Conservation (phyloP, 2,329 filamentous ascomycete genomes). For the Daldinia sp. region DNA sequence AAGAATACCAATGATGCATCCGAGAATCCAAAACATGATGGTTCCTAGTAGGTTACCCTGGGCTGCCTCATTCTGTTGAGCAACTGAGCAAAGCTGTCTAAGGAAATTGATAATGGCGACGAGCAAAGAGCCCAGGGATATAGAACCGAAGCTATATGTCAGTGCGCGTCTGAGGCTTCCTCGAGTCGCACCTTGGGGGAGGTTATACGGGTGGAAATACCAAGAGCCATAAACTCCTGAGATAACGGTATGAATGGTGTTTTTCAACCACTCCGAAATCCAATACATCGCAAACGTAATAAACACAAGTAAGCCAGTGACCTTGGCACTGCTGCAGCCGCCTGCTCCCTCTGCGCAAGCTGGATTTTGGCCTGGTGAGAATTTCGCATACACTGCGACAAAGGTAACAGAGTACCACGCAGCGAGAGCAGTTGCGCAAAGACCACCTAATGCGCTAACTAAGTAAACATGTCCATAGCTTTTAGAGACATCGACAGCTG, state of each 20-base stretch:
- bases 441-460: conserved; percentile 84
- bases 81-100: conserved; percentile 84
- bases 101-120: conserved; percentile 90
- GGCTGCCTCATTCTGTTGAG: conserved; percentile 71
- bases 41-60: conserved; percentile 74
- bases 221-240: conserved; percentile 91
- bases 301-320: conserved; percentile 87
- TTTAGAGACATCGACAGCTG: conserved; percentile 86
- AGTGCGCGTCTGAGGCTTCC: conserved; percentile 84
- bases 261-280: conserved; percentile 94
- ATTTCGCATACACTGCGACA: conserved; percentile 87
- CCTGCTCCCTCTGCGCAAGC: conserved; percentile 66
- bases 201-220: conserved; percentile 82
- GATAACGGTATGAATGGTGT: conserved; percentile 88
- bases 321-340: conserved; percentile 78
- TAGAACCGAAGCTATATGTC: conserved; percentile 93
- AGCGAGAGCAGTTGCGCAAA: conserved; percentile 79
- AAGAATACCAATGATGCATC: conserved; percentile 80
- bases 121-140: conserved; percentile 85
- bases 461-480: conserved; percentile 87
- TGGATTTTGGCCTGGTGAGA: conserved; percentile 72
- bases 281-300: conserved; percentile 94
- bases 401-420: conserved; percentile 90
- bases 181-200: conserved; percentile 82
- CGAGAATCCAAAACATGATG: conserved; percentile 79